Evolutionary conservation across 2,329 filamentous ascomycete genomes (phyloP).

Genomic region (Penicillium sp.): DNA sequence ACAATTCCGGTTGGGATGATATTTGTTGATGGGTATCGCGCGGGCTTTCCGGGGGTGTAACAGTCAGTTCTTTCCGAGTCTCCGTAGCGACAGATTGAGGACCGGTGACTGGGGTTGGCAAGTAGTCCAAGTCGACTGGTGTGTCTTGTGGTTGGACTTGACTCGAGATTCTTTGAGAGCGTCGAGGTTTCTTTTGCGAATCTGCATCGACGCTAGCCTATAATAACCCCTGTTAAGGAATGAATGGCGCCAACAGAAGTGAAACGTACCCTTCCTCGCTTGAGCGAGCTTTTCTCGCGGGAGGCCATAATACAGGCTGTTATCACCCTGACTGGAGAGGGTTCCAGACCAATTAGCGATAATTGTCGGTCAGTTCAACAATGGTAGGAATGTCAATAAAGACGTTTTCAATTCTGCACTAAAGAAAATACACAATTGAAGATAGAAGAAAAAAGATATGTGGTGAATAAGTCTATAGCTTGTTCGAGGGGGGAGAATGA

Average conservation of each 20-base stretch:
- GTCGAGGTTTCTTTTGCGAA: slow-evolving; percentile 72
- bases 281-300: slow-evolving; percentile 78
- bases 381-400: not conserved
- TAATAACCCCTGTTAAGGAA: slow-evolving; percentile 25
- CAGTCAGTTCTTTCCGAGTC: slow-evolving; percentile 65
- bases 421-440: not conserved
- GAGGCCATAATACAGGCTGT: slow-evolving; percentile 39
- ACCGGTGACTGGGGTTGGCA: slow-evolving; percentile 79
- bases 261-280: slow-evolving; percentile 68
- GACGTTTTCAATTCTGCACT: not conserved
- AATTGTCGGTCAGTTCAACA: not conserved
- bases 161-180: slow-evolving; percentile 69
- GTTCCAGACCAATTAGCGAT: slow-evolving; percentile 18
- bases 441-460: not conserved
- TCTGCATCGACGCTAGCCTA: slow-evolving; percentile 67
- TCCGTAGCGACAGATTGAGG: slow-evolving; percentile 62
- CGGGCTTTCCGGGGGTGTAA: slow-evolving; percentile 64
- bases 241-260: slow-evolving; percentile 17
- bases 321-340: slow-evolving; percentile 10
- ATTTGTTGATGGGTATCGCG: slow-evolving; percentile 52
- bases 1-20: slow-evolving; percentile 39
- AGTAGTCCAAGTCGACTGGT: slow-evolving; percentile 63
- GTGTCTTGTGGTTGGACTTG: slow-evolving; percentile 56
- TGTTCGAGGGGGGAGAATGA: not conserved
- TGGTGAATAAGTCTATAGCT: not conserved